Evolutionary conservation across 1,284 basidiomycete species (phyloP).

Genomic region (Ceratobasidium sp.): DNA sequence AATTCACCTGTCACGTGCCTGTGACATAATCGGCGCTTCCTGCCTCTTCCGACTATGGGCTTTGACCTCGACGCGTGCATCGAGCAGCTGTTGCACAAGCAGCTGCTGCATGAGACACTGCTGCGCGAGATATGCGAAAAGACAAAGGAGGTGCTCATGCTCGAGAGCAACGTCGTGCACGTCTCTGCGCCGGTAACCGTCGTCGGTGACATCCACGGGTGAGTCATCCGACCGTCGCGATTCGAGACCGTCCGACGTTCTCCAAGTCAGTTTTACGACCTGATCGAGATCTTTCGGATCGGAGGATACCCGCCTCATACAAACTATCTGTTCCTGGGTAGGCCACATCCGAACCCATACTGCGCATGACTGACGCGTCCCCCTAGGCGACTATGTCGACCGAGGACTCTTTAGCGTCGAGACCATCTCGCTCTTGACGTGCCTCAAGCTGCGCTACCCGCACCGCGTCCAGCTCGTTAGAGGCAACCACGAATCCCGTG

Average conservation of each 20-base stretch:
- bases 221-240: conserved; percentile 52
- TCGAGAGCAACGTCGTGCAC: conserved; percentile 98
- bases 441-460: conserved; percentile 96
- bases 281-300: conserved; percentile 99
- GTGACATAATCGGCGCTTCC: conserved; percentile 1
- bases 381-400: conserved; percentile 96
- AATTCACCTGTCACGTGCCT: not conserved
- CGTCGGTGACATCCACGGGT: conserved; percentile 99
- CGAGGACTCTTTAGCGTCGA: conserved; percentile 97
- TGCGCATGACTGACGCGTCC: not conserved
- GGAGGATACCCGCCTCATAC: conserved; percentile 96
- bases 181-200: conserved; percentile 98
- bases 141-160: conserved; percentile 98
- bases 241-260: not conserved
- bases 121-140: conserved; percentile 97
- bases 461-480: conserved; percentile 96
- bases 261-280: conserved; percentile 95
- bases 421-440: conserved; percentile 96
- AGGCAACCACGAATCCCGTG: conserved; percentile 97
- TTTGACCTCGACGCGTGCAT: conserved; percentile 97
- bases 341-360: conserved; percentile 47
- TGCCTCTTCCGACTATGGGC: conserved; percentile 31
- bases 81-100: conserved; percentile 86
- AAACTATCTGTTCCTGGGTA: conserved; percentile 96
- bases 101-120: conserved; percentile 89